Percentiles rank a stretch among this genome's conserved stretches.
Conservation (phyloP, 306 rosid genomes). For the Clitoria ternatea region DNA sequence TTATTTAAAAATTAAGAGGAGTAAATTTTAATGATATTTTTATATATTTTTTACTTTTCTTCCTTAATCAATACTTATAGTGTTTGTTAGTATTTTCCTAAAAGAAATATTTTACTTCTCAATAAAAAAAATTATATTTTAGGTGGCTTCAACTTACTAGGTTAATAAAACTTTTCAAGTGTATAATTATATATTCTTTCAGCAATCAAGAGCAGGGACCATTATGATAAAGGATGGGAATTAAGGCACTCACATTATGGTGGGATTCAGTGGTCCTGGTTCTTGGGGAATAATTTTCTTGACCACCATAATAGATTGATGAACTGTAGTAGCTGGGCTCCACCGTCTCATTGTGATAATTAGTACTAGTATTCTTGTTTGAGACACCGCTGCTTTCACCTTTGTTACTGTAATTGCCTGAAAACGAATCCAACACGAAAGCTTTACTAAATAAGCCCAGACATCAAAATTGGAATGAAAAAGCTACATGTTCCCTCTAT, state of each 20-base stretch:
- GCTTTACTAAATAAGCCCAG: constrained; percentile 28
- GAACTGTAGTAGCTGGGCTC: constrained; percentile 78
- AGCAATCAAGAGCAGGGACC: neutral
- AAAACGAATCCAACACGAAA: constrained; percentile 24
- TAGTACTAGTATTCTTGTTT: constrained; percentile 36
- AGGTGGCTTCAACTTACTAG: too few relatives aligned
- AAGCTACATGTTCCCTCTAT: constrained; percentile 17
- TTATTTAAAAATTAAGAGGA: too few relatives aligned
- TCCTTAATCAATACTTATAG: too few relatives aligned
- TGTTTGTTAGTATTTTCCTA: too few relatives aligned
- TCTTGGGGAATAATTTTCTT: constrained; percentile 77
- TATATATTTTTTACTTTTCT: too few relatives aligned
- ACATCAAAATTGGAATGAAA: constrained; percentile 14
- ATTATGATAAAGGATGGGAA: constrained; percentile 31
- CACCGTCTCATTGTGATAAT: constrained; percentile 50
- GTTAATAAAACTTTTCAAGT: too few relatives aligned
- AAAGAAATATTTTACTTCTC: too few relatives aligned
- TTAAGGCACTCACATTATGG: constrained; percentile 45
- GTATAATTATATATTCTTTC: neutral
- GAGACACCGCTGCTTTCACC: constrained; percentile 40
- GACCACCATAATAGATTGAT: constrained; percentile 91
- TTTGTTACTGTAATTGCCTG: constrained; percentile 34
- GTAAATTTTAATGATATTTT: too few relatives aligned
- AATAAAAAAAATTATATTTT: too few relatives aligned
- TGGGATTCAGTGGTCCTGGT: constrained; percentile 56